Evolutionary conservation across 108 stramenopile species (phyloP).

Genomic region (Nannochloropsis salina): DNA sequence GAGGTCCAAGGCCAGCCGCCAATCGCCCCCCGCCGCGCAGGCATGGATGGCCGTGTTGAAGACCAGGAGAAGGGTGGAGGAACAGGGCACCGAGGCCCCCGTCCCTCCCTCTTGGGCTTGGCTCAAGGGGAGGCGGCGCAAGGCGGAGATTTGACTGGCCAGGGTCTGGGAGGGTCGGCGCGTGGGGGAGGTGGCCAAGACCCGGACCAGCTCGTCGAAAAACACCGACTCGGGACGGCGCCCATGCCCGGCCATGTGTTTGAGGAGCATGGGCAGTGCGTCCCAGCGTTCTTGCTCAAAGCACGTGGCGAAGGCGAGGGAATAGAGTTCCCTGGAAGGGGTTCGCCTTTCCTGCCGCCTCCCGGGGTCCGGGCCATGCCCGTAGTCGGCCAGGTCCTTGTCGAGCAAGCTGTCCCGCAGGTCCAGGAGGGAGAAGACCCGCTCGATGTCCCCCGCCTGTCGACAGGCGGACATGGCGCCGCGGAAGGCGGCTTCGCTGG

Average conservation of each 20-base stretch:
- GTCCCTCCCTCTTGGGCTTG: background rate
- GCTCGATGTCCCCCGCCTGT: background rate
- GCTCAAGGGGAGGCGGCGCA: background rate
- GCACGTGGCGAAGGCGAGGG: background rate
- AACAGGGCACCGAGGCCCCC: background rate
- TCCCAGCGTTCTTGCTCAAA: slow-evolving; percentile 17
- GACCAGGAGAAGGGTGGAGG: background rate
- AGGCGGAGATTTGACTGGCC: background rate
- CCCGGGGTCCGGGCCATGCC: background rate
- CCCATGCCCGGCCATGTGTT: background rate
- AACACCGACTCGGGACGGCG: background rate
- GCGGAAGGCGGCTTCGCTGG: background rate
- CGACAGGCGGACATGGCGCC: background rate
- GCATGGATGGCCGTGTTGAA: slow-evolving; percentile 37
- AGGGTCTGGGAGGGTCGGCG: background rate
- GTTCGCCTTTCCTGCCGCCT: background rate
- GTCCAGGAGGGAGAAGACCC: background rate
- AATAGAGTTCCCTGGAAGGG: background rate
- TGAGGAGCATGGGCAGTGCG: background rate
- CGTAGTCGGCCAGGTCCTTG: background rate
- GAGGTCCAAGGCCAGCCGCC: slow-evolving; percentile 26
- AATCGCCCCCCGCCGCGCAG: slow-evolving; percentile 33
- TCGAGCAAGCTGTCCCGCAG: background rate
- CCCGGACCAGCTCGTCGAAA: background rate
- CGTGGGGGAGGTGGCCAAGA: background rate